Percentiles rank a stretch among this genome's conserved stretches.
phyloP scores from a whole-genome alignment of 176 grass and related monocot species.

The barley (Hordeum vulgare) region MorexV3_pseudomolecules_assembly NC_058518.1:328797681-328798180 shows the following conservation, averaged over 20 bases:
- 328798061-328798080: background rate
- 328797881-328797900: constrained; percentile 5
- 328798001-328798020: background rate
- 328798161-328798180: background rate
- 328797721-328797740: background rate
- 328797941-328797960: background rate
- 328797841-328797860: background rate
- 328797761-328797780: constrained; percentile 1
- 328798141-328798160: background rate
- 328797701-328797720: background rate
- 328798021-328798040: constrained; percentile 2
- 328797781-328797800: background rate
- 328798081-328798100: background rate
- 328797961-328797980: background rate
- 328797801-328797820: constrained; percentile 28
- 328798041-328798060: background rate
- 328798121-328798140: background rate
- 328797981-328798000: no score
- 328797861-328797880: constrained; percentile 12
- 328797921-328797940: background rate
- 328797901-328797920: background rate
- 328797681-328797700: background rate
- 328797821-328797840: constrained; percentile 15
- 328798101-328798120: background rate
- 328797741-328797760: background rate